Evolutionary conservation across 2,329 filamentous ascomycete species (phyloP), one percentile per base, ranked within the genome.

Genomic region (Venturia pyrina): DNA sequence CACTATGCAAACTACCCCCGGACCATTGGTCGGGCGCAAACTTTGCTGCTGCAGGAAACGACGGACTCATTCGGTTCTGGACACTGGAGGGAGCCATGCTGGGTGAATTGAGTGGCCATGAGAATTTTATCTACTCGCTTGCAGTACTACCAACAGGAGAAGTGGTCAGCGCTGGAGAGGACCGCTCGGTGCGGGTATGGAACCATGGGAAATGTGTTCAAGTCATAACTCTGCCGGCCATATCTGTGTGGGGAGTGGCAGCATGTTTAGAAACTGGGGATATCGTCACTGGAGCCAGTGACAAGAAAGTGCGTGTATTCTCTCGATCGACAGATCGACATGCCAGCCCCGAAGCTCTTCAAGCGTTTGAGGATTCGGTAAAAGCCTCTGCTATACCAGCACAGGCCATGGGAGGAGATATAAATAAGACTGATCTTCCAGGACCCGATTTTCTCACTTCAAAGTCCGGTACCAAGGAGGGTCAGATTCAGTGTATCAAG

Each of bases 221-320:
- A 76, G 97, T 93, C 48, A 98, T 99, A 69, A 97, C 93, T 0
- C 92, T 97, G 72, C 95, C 95, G 13, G 95, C 95, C 11, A 96
- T 98, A 65, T 98, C 93, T 0, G 93, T 99, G 5, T 99, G 95
- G 95, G 83, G 86, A 17, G 91, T 99, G 21, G 90, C 92, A n/a
- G 89, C 85, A 13, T 95, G 90, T 72, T 73, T 82, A 0, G 86
- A 91, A 68, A 96, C 85, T 61, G 93, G 95, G 28, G 96, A 99
- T 72, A 93, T 99, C 68, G 91, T 91, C n/a, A 90, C 90, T 2
- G 95, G 93, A 41, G 88, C 93, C 37, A 99, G 93, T 75, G 95
- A 99, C 73, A 87, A 90, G 66, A 80, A 93, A 57, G 87, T 92
- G 10, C 87, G 95, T 56, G 81, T 98, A 66, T 99, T 98, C 74